phyloP scores from a whole-genome alignment of 1,284 basidiomycete species.

The Heterobasidion annosum region DNA sequence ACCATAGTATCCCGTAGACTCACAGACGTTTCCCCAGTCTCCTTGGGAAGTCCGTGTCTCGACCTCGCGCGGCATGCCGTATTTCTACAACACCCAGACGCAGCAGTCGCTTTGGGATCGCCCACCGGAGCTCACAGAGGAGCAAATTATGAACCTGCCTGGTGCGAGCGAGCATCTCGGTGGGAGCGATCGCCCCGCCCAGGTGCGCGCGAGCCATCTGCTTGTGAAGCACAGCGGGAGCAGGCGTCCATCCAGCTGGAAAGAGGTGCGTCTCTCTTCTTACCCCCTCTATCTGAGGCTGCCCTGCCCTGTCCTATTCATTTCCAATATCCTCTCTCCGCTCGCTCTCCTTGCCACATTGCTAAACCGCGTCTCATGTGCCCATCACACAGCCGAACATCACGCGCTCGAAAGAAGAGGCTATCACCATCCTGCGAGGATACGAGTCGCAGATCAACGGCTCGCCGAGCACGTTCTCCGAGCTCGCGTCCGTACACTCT shows the following conservation, averaged over 20 bases:
- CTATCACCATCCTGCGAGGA: slow-evolving; percentile 64
- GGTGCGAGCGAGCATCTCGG: slow-evolving; percentile 49
- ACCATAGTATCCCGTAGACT: not conserved
- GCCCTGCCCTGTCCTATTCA: not conserved
- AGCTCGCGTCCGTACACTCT: slow-evolving; percentile 68
- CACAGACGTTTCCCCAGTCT: slow-evolving; percentile 3
- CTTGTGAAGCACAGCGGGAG: slow-evolving; percentile 89
- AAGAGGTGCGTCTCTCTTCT: slow-evolving; percentile 56
- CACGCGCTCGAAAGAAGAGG: slow-evolving; percentile 87
- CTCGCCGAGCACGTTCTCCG: slow-evolving; percentile 60
- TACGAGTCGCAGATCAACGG: slow-evolving; percentile 56
- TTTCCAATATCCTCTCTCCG: not conserved
- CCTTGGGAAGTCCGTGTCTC: slow-evolving; percentile 82
- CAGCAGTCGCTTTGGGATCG: slow-evolving; percentile 78
- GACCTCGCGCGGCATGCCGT: slow-evolving; percentile 70
- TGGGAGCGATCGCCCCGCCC: slow-evolving; percentile 25
- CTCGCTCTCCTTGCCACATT: not conserved
- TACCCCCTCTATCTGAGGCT: not conserved
- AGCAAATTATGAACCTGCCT: slow-evolving; percentile 56
- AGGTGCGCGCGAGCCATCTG: slow-evolving; percentile 91
- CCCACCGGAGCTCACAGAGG: slow-evolving; percentile 57
- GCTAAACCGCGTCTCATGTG: not conserved
- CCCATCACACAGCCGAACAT: slow-evolving; percentile 52
- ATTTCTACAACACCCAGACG: slow-evolving; percentile 80
- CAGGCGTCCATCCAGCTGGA: slow-evolving; percentile 87